Conservation (phyloP, 352 stramenopile genomes). For the Bremia lactucae region DNA sequence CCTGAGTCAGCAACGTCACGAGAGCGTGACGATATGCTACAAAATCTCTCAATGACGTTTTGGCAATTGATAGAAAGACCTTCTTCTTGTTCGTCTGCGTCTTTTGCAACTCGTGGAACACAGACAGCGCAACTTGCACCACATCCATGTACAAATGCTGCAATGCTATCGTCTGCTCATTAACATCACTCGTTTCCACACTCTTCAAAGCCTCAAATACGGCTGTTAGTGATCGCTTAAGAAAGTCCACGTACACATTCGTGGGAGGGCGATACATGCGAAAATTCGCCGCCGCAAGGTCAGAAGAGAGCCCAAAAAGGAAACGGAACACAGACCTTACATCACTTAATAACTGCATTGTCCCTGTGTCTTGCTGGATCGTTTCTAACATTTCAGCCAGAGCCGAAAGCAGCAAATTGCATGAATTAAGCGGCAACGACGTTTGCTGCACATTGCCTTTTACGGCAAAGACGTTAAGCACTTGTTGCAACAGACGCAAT, state of each 20-base stretch:
- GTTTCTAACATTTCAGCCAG: constrained; percentile 53
- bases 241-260: constrained; percentile 65
- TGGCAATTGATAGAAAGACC: constrained; percentile 71
- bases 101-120: constrained; percentile 71
- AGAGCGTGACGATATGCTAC: constrained; percentile 45
- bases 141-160: constrained; percentile 29
- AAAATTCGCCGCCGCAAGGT: constrained; percentile 28
- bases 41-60: constrained; percentile 60
- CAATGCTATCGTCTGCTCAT: background rate
- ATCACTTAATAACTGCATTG: constrained; percentile 28
- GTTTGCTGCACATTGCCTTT: constrained; percentile 26
- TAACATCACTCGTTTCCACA: background rate
- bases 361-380: constrained; percentile 5
- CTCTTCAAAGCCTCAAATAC: constrained; percentile 10
- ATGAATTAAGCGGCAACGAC: constrained; percentile 50
- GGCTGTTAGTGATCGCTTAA: constrained; percentile 40
- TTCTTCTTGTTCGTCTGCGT: constrained; percentile 87
- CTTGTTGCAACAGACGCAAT: constrained; percentile 44
- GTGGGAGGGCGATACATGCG: constrained; percentile 71
- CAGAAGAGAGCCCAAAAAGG: constrained; percentile 42
- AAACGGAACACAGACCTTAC: constrained; percentile 53
- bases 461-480: constrained; percentile 32
- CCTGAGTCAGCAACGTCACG: constrained; percentile 11
- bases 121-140: constrained; percentile 36
- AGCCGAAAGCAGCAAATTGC: constrained; percentile 59